Evolutionary conservation across 352 stramenopile species (phyloP), one percentile per base, ranked within the genome.

Genomic region (Pythium folliculosum): DNA sequence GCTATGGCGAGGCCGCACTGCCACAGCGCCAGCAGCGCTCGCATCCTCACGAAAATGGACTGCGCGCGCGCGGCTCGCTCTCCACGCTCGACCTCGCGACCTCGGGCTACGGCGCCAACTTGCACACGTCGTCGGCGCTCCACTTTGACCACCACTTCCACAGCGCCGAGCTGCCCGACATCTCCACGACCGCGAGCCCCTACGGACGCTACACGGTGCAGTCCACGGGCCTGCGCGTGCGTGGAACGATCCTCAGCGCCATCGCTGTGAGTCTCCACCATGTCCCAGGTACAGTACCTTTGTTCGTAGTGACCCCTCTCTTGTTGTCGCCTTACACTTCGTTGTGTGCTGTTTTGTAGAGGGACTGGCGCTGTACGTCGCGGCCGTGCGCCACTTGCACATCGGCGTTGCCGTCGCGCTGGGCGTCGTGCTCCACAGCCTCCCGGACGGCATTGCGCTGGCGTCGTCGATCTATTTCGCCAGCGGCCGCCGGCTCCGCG

Each of bases 391-490:
- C 17, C 51, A 62, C 37, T 55, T 75, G 19, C 32, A 49, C 32
- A 51, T 75, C 8, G 69, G 69, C 38, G 52, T 75, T 3, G 62
- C 69, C 2, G 51, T 75, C 5, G 60, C 58, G 0, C 12, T 60
- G 19, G 69, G 21, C 6, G 53, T 75, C 48, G 58, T 65, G 17
- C 51, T 75, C 32, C 69, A 71, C 47, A 75, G 69, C 51, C 49
- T 75, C 1, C 69, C 69, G n/a, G 69, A 75, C 43, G 69, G 69
- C 38, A 75, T 69, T 58, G 69, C 69, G 10, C 48, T 75, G 14
- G 62, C 69, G 17, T 75, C 69, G 10, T 72, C 63, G 9, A 72
- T 76, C 53, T 76, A 76, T 50, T 76, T 71, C 51, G 69, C 69
- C 16, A 70, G 63, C 40, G 69, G 69, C 37, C 50, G 66, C 23